Percentiles rank a stretch among this genome's conserved stretches.
These are phyloP conservation scores for Collariella sp. DNA, from an alignment of 495 filamentous ascomycete species.

Conservation along the genomic window DNA sequence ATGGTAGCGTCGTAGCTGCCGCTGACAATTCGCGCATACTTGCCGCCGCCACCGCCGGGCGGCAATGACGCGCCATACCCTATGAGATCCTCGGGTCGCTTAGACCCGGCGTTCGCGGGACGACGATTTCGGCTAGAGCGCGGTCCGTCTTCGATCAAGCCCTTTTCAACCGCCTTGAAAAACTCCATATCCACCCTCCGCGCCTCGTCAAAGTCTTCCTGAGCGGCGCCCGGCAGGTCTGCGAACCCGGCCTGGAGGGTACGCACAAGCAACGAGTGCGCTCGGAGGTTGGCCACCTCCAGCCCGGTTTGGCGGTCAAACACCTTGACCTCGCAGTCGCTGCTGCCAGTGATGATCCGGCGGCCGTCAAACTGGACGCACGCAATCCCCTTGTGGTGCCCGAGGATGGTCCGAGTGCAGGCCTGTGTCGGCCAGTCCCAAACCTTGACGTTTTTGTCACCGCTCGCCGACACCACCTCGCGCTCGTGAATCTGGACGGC, in stretches of 20 bases:
- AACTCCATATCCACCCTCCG: conserved; percentile 62
- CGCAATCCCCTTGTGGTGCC: conserved; percentile 91
- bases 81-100: conserved; percentile 63
- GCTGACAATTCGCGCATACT: conserved; percentile 81
- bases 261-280: conserved; percentile 76
- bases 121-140: conserved; percentile 33
- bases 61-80: conserved; percentile 75
- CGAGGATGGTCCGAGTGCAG: conserved; percentile 67
- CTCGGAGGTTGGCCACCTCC: conserved; percentile 77
- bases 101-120: conserved; percentile 64
- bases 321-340: conserved; percentile 89
- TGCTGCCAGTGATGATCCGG: conserved; percentile 92
- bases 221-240: conserved; percentile 70
- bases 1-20: conserved; percentile 94
- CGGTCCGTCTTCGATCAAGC: conserved; percentile 36
- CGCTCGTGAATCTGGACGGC: conserved; percentile 83
- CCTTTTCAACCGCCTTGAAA: conserved; percentile 58
- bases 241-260: conserved; percentile 92
- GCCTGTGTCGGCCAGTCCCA: conserved; percentile 81
- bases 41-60: conserved; percentile 78
- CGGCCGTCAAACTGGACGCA: conserved; percentile 96
- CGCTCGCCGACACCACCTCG: conserved; percentile 88
- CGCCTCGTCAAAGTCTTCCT: conserved; percentile 63
- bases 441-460: conserved; percentile 82
- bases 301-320: conserved; percentile 78